Conservation (phyloP, 345 rosid species). For the Carallia brachiata region DNA sequence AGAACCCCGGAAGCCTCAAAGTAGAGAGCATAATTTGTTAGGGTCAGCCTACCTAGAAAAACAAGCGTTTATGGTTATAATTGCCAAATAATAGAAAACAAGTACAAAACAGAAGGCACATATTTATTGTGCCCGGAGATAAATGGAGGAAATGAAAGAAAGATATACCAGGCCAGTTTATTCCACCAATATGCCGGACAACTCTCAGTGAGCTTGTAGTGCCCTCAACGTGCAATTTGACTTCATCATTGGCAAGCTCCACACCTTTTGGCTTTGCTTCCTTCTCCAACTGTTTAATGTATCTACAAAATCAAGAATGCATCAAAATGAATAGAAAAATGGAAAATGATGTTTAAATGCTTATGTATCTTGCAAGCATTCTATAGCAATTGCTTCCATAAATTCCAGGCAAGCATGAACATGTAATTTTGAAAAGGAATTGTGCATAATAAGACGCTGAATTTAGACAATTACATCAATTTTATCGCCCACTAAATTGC, state of each 20-base stretch:
- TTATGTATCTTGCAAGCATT: neutral
- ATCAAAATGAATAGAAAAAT: neutral
- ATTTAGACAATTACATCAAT: no score
- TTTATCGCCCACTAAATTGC: no score
- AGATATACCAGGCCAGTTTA: constrained; percentile 75
- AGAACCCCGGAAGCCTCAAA: constrained; percentile 41
- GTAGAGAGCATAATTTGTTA: constrained; percentile 86
- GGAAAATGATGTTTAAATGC: neutral
- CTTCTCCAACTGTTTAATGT: constrained; percentile 68
- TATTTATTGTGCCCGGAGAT: no score
- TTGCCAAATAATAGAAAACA: neutral
- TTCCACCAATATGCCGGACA: constrained; percentile 75
- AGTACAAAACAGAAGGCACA: neutral
- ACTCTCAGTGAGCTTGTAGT: constrained; percentile 77
- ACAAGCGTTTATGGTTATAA: constrained; percentile 3
- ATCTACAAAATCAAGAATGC: constrained; percentile 35
- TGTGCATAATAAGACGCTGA: no score
- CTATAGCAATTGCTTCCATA: no score
- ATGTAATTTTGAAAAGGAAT: no score
- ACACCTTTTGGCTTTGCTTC: constrained; percentile 68
- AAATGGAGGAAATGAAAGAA: no score
- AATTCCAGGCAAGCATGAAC: no score
- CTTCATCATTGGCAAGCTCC: constrained; percentile 76
- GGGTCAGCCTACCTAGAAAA: constrained; percentile 76
- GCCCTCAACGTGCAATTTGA: constrained; percentile 82